A percentile compares a stretch with the other conserved stretches of the same genome.
phyloP scores from a whole-genome alignment of 371 early-diverging fungal species.

The Phascolomyces articulosus region DNA sequence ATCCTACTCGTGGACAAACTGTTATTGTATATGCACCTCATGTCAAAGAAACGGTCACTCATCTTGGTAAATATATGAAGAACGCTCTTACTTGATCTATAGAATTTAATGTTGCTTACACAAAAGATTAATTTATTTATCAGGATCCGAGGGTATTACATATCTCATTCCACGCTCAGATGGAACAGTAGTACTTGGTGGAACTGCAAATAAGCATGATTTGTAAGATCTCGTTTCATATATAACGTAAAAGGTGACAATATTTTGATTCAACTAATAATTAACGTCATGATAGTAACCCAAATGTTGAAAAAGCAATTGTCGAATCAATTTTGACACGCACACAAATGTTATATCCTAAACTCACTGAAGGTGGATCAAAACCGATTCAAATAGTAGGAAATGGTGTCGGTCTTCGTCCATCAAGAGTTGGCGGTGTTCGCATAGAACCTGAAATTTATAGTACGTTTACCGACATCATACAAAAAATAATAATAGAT shows the following conservation, averaged over 20 bases:
- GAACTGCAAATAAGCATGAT: slow-evolving; percentile 68
- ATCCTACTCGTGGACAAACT: slow-evolving; percentile 79
- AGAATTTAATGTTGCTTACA: not conserved
- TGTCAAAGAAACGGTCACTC: slow-evolving; percentile 56
- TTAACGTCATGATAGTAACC: slow-evolving; percentile 19
- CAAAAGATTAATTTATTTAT: not conserved
- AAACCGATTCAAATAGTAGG: slow-evolving; percentile 57
- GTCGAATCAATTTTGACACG: slow-evolving; percentile 21
- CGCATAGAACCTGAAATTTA: slow-evolving; percentile 67
- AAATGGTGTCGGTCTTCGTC: slow-evolving; percentile 72
- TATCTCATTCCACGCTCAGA: slow-evolving; percentile 84
- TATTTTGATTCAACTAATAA: no score
- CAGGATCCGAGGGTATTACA: slow-evolving; percentile 39
- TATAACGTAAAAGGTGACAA: not conserved
- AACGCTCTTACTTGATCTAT: not conserved
- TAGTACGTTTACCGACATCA: slow-evolving; percentile 28
- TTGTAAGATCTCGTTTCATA: slow-evolving; percentile 44
- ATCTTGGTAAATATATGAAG: slow-evolving; percentile 27
- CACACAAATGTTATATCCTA: slow-evolving; percentile 27
- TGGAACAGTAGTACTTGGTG: slow-evolving; percentile 79
- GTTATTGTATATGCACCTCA: slow-evolving; percentile 65
- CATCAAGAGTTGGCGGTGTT: slow-evolving; percentile 66
- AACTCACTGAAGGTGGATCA: slow-evolving; percentile 28
- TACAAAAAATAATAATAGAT: no score
- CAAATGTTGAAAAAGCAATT: slow-evolving; percentile 26